Base-by-base conservation (phyloP, 2,329 filamentous ascomycete species). In the Verticillium nubilum region DNA sequence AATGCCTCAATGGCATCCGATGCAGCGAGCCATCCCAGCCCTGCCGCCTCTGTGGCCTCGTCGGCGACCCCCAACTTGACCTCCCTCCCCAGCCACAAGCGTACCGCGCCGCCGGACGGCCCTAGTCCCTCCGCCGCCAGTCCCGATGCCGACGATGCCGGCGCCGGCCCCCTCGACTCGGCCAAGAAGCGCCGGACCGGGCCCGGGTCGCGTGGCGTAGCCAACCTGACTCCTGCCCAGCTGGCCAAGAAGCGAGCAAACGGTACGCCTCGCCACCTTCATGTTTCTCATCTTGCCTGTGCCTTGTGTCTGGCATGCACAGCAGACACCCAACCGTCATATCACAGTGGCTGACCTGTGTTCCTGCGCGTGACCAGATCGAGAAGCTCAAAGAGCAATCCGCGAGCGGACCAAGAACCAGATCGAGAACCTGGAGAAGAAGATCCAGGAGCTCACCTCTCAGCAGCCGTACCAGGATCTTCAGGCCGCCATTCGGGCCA, bases 391-490 rank as follows among this genome's bases (percentile, higher is more conserved):
- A 72, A 84, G 91, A 55, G 91, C 90, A 42, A 95, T 96, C 61
- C 83, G 91, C 50, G 90, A 94, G 76, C 85, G 91, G 59, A 95
- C 91, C 28, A 91, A 88, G 75, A 84, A 86, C 60, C 89, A 90
- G 72, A 95, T 95, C 66, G 90, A 94, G 70, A 77, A 75, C 6
- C 78, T 95, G 61, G 89, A 95, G 72, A 80, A 80, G 61, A 82
- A 85, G 62, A 92, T 96, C 62, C 80, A 83, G 59, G 89, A 94
- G 63, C 80, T 96, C 65, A 90, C 90, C 60, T 88, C 83, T 60
- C 89, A 92, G 74, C 87, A 93, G 72, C 91, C 91, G 0, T 93
- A 92, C 67, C 87, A 91, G 70, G 92, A 97, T 70, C 82, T 96
- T 23, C 91, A 96, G 73, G 80, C 85, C 28, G 90, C 86, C 10